These are phyloP conservation scores for Exophiala oligosperma DNA, from an alignment of 2,329 filamentous ascomycete species.

Conservation along the genomic window DNA sequence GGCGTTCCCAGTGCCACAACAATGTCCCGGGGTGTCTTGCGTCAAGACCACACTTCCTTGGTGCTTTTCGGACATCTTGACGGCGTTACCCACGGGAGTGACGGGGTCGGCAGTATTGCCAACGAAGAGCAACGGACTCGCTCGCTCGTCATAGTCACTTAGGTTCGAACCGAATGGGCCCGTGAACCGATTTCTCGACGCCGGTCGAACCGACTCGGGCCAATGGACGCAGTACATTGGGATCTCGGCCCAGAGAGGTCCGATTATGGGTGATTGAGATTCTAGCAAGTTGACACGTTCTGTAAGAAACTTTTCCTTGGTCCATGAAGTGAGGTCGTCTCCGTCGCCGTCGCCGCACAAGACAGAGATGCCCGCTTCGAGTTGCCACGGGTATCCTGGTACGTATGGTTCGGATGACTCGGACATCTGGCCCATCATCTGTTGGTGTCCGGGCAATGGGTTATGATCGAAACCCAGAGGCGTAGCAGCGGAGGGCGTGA, in stretches of 20 bases:
- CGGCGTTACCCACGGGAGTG: constrained; percentile 49
- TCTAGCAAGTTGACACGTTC: constrained; percentile 21
- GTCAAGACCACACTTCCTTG: constrained; percentile 46
- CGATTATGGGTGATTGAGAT: constrained; percentile 26
- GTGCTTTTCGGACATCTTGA: constrained; percentile 42
- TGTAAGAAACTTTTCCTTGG: constrained; percentile 20
- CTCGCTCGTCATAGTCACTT: constrained; percentile 27
- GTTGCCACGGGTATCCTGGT: constrained; percentile 17
- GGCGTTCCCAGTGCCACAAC: constrained; percentile 31
- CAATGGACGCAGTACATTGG: constrained; percentile 39
- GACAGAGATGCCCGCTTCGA: constrained; percentile 24
- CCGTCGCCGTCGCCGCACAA: constrained; percentile 31
- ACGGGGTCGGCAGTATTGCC: constrained; percentile 61
- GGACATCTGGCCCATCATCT: no score
- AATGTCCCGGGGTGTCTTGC: constrained; percentile 46
- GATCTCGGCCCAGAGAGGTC: constrained; percentile 39
- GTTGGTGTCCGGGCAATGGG: no score
- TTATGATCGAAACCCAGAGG: no score
- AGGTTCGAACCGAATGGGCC: constrained; percentile 33
- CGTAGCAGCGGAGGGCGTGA: no score
- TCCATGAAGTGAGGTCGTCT: constrained; percentile 24
- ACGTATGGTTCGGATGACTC: constrained; percentile 1
- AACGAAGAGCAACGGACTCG: constrained; percentile 56
- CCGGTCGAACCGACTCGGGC: constrained; percentile 30
- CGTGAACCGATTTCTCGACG: constrained; percentile 37